phyloP scores from a whole-genome alignment of 306 rosid genomes.

The Vicia sativa region DNA sequence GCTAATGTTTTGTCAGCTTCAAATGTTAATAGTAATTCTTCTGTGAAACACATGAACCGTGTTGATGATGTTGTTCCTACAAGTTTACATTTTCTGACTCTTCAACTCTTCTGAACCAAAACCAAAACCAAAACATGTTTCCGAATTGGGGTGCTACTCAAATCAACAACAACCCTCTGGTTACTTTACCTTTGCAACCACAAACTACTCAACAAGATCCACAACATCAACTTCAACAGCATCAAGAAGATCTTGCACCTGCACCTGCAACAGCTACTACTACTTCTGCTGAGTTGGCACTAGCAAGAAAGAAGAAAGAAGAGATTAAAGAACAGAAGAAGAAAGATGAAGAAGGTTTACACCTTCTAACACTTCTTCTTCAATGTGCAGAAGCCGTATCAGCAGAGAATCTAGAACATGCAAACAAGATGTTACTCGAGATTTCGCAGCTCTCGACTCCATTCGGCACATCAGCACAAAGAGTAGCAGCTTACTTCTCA shows the following conservation, averaged over 20 bases:
- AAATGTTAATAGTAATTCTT: not conserved
- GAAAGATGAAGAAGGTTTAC: conserved; percentile 86
- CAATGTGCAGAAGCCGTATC: conserved; percentile 97
- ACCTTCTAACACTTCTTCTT: conserved; percentile 80
- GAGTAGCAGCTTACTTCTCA: conserved; percentile 96
- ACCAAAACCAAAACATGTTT: conserved; percentile 53
- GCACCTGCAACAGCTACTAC: not conserved
- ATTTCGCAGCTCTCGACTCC: conserved; percentile 90
- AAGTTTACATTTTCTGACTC: conserved; percentile 37
- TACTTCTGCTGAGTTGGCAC: conserved; percentile 18
- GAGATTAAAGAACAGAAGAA: conserved; percentile 80
- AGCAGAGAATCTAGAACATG: conserved; percentile 82
- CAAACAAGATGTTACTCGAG: conserved; percentile 76
- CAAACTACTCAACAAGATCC: conserved; percentile 21
- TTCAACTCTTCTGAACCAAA: conserved; percentile 35
- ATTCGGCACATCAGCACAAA: conserved; percentile 88
- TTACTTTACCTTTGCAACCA: conserved; percentile 35
- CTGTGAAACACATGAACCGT: conserved; percentile 9
- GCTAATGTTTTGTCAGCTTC: not conserved
- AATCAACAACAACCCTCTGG: conserved; percentile 34
- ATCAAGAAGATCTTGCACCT: conserved; percentile 36
- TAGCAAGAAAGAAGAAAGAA: conserved; percentile 65
- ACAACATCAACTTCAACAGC: conserved; percentile 5
- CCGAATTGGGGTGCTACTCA: conserved; percentile 57
- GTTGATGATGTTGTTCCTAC: conserved; percentile 29